These are phyloP conservation scores for Colletotrichum sp. DNA, from an alignment of 2,329 filamentous ascomycete species.

Conservation along the genomic window DNA sequence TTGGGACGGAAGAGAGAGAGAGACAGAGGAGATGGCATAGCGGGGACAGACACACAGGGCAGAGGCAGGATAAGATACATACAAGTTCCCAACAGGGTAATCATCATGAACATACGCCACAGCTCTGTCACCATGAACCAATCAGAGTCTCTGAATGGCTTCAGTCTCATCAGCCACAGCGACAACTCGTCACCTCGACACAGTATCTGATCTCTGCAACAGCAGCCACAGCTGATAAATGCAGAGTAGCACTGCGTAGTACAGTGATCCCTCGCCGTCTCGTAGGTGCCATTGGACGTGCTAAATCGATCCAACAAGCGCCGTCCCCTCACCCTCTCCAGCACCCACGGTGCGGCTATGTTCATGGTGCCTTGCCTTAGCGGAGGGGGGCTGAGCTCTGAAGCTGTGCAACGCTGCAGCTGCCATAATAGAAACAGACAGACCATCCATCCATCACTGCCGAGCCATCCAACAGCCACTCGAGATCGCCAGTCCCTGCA, in stretches of 20 bases:
- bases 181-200: not conserved
- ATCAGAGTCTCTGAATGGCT: not conserved
- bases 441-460: not conserved
- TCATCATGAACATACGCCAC: not conserved
- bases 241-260: not conserved
- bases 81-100: not conserved
- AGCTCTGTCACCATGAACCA: not conserved
- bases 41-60: not conserved
- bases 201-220: not conserved
- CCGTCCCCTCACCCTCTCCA: not conserved
- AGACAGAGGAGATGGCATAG: not conserved
- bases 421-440: slow-evolving; percentile 11
- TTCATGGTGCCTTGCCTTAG: slow-evolving; percentile 1
- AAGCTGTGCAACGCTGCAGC: not conserved
- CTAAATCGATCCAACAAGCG: not conserved
- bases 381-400: slow-evolving; percentile 8
- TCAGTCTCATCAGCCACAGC: not conserved
- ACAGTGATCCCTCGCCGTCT: not conserved
- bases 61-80: not conserved
- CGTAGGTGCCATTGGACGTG: not conserved
- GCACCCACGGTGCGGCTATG: slow-evolving; percentile 1
- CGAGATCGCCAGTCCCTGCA: not conserved
- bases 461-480: not conserved
- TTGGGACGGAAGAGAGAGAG: not conserved
- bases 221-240: not conserved